Evolutionary conservation across 805 yeast genomes (phyloP).

Genomic region (Ascoidea tarda): DNA sequence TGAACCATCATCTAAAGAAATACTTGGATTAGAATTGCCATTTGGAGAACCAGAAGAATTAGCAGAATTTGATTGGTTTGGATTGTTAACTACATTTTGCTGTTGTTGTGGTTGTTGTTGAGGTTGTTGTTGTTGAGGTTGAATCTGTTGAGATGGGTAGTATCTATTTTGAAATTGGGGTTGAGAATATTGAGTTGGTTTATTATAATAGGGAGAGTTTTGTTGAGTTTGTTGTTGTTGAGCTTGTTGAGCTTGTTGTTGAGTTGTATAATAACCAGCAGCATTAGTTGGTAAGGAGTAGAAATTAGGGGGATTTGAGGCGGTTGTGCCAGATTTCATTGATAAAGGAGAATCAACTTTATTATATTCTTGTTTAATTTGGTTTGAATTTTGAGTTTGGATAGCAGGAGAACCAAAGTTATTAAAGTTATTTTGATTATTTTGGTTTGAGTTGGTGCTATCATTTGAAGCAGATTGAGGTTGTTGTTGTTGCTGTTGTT

Average conservation of each 20-base stretch:
- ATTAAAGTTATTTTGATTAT: no score
- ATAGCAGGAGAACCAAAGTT: no score
- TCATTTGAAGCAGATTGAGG: neutral
- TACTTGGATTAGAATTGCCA: neutral
- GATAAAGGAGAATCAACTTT: neutral
- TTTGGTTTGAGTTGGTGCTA: no score
- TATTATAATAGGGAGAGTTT: neutral
- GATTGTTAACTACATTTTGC: neutral
- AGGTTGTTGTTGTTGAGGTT: neutral
- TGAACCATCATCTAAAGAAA: neutral
- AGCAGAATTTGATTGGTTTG: neutral
- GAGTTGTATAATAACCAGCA: neutral
- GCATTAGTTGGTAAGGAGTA: no score
- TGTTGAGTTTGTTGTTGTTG: slow-evolving; percentile 1
- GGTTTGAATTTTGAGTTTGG: no score
- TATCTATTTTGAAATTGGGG: neutral
- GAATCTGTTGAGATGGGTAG: neutral
- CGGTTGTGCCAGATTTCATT: neutral
- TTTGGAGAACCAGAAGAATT: neutral
- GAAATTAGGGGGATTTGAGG: neutral
- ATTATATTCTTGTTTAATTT: neutral
- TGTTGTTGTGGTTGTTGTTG: slow-evolving; percentile 2
- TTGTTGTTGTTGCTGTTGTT: slow-evolving; percentile 1
- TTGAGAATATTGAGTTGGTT: neutral
- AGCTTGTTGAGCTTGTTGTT: slow-evolving; percentile 1